Evolutionary conservation across 129 eudicot genomes (phyloP), one percentile per base, ranked within the genome.

Genomic region (Saussurea involucrata): DNA sequence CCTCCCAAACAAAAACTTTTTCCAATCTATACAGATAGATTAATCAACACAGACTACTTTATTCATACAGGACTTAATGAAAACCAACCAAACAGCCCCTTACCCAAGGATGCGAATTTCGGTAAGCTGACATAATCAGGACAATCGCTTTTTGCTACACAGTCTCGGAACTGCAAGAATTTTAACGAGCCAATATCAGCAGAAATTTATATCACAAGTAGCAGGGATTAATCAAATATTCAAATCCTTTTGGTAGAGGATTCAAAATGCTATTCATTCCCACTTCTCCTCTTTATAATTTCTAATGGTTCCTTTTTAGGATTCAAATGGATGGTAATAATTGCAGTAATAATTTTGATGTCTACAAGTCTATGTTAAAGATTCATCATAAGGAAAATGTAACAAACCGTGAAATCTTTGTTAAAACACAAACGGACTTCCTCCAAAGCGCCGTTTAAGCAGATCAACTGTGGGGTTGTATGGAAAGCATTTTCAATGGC

Each of bases 111-210:
- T 24, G 76, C 79, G 46, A 31, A 58, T 78, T 69, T 85, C 11
- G 97, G 98, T 84, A 95, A 82, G 88, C 97, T 89, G 87, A 95
- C 92, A 74, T 91, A 89, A 20, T 76, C 78, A 65, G 98, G 98
- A 67, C 98, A 95, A 15, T 92, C 90, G 55, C 85, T 79, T 78
- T 46, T 74, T 15, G 89, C 78, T 24, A 74, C 89, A 86, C 98
- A 95, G 44, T 95, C 98, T 72, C 96, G 89, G 40, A 89, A 87
- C 98, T 95, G 89, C 74, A 87, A 82, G 21, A 66, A 36, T n/a
- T 77, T 5, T 24, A 79, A 25, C 46, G 31, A 4, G 22, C 46
- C 11, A 55, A 32, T 60, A 68, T 49, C 29, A 79, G 34, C 8
- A 63, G 27, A 20, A 65, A 22, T 64, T 3, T 13, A 20, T 33